Conservation (phyloP, 164 flowering plant genomes). For the Tetracentron sinense region DNA sequence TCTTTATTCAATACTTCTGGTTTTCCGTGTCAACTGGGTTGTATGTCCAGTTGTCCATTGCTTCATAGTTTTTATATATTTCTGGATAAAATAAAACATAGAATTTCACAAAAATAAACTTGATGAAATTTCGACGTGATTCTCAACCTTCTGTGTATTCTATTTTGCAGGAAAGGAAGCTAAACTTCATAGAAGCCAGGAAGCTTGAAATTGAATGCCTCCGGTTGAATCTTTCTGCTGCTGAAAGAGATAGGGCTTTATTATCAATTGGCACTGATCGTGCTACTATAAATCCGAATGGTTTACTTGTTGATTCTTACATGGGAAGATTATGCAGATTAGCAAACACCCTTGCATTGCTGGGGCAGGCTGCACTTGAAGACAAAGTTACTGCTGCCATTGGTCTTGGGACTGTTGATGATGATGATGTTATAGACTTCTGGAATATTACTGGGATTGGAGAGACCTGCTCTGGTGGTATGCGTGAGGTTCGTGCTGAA, state of each 20-base stretch:
- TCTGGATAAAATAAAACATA: too few relatives aligned
- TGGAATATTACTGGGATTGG: conserved; percentile 79
- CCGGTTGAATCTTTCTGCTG: conserved; percentile 77
- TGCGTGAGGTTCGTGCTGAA: conserved; percentile 74
- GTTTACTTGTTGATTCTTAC: conserved; percentile 57
- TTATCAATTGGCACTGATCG: conserved; percentile 87
- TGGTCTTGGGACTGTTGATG: conserved; percentile 63
- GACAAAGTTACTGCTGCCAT: conserved; percentile 68
- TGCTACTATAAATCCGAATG: conserved; percentile 84
- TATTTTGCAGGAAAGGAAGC: conserved; percentile 50
- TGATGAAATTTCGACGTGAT: not conserved
- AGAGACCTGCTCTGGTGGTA: conserved; percentile 63
- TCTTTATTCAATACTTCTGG: too few relatives aligned
- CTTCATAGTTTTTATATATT: too few relatives aligned
- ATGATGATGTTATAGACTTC: conserved; percentile 62
- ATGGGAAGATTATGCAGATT: conserved; percentile 62
- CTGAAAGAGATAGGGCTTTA: conserved; percentile 92
- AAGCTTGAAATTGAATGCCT: conserved; percentile 93
- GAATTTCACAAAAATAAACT: too few relatives aligned
- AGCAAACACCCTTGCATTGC: conserved; percentile 67
- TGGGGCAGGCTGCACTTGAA: conserved; percentile 76
- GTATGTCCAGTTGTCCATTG: too few relatives aligned
- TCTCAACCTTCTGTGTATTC: conserved; percentile 4
- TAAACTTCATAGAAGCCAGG: conserved; percentile 72
- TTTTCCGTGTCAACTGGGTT: too few relatives aligned